phyloP scores from a whole-genome alignment of 495 filamentous ascomycete genomes.

The Trichoderma gamsii region DNA sequence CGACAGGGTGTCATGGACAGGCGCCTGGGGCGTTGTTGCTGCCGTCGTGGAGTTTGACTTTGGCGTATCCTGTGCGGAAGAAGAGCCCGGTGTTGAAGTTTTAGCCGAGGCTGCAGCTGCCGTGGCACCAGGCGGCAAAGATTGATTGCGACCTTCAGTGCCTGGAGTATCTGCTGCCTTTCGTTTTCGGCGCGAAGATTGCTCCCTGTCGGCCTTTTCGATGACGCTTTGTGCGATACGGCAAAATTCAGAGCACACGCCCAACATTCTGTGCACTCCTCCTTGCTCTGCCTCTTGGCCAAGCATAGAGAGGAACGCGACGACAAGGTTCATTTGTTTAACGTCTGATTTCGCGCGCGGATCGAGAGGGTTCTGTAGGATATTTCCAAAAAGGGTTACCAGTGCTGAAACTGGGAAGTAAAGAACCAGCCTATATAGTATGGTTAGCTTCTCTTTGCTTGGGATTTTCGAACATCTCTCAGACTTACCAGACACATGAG shows the following conservation, averaged over 20 bases:
- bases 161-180: conserved; percentile 50
- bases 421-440: conserved; percentile 68
- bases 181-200: conserved; percentile 69
- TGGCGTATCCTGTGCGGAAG: conserved; percentile 26
- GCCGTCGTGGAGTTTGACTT: conserved; percentile 19
- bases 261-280: conserved; percentile 86
- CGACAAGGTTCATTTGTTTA: conserved; percentile 84
- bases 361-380: conserved; percentile 92
- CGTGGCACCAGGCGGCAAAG: conserved; percentile 20
- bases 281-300: conserved; percentile 75
- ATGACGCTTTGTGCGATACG: conserved; percentile 88
- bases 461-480: not conserved
- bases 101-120: conserved; percentile 17
- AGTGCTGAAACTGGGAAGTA: conserved; percentile 96
- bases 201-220: conserved; percentile 82
- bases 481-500: conserved; percentile 84
- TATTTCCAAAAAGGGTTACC: conserved; percentile 93
- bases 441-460: conserved; percentile 21
- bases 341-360: conserved; percentile 81
- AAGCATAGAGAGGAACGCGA: conserved; percentile 70
- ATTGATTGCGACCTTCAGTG: not conserved
- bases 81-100: conserved; percentile 24
- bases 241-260: conserved; percentile 89
- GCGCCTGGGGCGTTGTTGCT: conserved; percentile 24
- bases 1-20: not conserved